phyloP scores from a whole-genome alignment of 140 eudicot species.

The Ambrosia hybrid region DNA sequence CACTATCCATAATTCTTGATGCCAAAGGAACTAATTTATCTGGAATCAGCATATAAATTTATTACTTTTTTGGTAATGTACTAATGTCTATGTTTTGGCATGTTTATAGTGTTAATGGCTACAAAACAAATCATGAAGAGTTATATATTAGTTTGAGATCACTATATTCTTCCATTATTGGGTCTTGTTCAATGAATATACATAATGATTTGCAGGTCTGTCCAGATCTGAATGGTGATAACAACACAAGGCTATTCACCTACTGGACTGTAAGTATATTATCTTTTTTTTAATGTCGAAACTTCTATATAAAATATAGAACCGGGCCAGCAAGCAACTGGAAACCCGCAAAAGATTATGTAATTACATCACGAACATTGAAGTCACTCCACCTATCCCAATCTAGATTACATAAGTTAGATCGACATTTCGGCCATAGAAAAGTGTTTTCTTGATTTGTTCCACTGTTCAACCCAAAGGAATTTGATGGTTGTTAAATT shows the following conservation, averaged over 20 bases:
- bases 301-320: no score
- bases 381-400: no score
- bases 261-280: conserved; percentile 93
- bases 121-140: conserved; percentile 12
- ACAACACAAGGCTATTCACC: conserved; percentile 90
- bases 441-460: no score
- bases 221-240: conserved; percentile 97
- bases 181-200: conserved; percentile 21
- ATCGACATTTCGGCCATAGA: no score
- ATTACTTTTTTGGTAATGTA: conserved; percentile 1
- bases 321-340: no score
- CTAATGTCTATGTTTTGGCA: conserved; percentile 4
- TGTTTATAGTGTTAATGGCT: conserved; percentile 19
- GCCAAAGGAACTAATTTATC: background rate
- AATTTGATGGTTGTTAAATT: no score
- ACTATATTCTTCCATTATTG: conserved; percentile 23
- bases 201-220: conserved; percentile 63
- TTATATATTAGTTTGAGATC: conserved; percentile 17
- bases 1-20: conserved; percentile 10
- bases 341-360: no score
- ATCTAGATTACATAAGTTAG: no score
- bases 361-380: no score
- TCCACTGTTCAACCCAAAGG: no score
- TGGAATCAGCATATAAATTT: conserved; percentile 11
- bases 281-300: no score